These are phyloP conservation scores for Saprolegnia diclina DNA, from an alignment of 352 stramenopile species.

Conservation along the genomic window DNA sequence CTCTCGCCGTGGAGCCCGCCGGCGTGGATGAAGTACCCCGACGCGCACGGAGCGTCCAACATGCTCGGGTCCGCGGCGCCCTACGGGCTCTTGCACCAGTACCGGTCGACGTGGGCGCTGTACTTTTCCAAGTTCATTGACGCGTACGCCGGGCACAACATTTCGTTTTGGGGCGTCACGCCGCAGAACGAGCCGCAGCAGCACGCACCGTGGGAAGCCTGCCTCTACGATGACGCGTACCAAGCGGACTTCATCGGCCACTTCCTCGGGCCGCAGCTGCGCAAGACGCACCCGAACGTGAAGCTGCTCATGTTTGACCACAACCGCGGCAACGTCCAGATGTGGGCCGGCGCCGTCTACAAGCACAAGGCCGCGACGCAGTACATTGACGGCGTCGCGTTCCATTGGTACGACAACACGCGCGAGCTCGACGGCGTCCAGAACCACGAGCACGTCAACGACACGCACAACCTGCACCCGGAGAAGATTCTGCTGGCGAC, in stretches of 20 bases:
- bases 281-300: conserved; percentile 37
- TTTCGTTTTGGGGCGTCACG: conserved; percentile 44
- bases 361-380: conserved; percentile 18
- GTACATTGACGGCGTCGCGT: conserved; percentile 52
- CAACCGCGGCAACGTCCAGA: conserved; percentile 39
- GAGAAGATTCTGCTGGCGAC: conserved; percentile 59
- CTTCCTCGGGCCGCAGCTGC: conserved; percentile 38
- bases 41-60: conserved; percentile 32
- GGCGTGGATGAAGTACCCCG: conserved; percentile 50
- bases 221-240: conserved; percentile 22
- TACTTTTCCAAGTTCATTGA: conserved; percentile 54
- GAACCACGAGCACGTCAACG: conserved; percentile 67
- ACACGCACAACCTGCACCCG: conserved; percentile 60
- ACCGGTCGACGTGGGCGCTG: conserved; percentile 29
- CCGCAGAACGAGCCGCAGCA: conserved; percentile 55
- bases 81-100: conserved; percentile 33
- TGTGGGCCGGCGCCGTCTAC: conserved; percentile 30
- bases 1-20: conserved; percentile 45
- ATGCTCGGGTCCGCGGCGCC: conserved; percentile 25
- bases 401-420: conserved; percentile 48
- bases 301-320: conserved; percentile 56
- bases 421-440: conserved; percentile 67
- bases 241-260: conserved; percentile 36
- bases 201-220: conserved; percentile 30
- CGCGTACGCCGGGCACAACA: conserved; percentile 36